phyloP scores from a whole-genome alignment of 805 yeast species.

The Candida insectalens region DNA sequence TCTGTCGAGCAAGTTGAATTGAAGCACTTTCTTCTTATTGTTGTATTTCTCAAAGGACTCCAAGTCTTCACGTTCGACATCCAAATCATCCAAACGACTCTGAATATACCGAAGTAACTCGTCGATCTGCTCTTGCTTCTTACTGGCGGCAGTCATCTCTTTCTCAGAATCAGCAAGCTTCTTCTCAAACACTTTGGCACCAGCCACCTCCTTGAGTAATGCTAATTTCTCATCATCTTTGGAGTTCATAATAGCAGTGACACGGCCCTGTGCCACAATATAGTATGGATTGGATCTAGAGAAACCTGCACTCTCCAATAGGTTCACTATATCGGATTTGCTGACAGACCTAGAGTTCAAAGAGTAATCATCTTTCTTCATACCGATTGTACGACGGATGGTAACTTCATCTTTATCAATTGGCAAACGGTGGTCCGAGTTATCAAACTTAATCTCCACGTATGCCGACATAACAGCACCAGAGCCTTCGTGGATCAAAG shows the following conservation, averaged over 20 bases:
- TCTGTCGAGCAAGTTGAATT: conserved; percentile 67
- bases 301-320: conserved; percentile 87
- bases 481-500: conserved; percentile 82
- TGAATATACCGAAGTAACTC: conserved; percentile 64
- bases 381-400: conserved; percentile 84
- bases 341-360: conserved; percentile 73
- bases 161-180: conserved; percentile 69
- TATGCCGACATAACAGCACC: conserved; percentile 87
- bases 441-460: conserved; percentile 85
- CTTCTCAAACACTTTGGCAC: conserved; percentile 83
- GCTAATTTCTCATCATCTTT: conserved; percentile 74
- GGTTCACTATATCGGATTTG: conserved; percentile 68
- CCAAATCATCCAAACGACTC: conserved; percentile 66
- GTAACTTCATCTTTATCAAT: conserved; percentile 58
- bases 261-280: conserved; percentile 94
- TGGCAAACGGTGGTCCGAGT: conserved; percentile 67
- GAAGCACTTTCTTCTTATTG: conserved; percentile 57
- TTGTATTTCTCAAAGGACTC: conserved; percentile 61
- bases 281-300: conserved; percentile 86
- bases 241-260: conserved; percentile 81
- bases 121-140: conserved; percentile 61
- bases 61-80: conserved; percentile 69
- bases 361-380: conserved; percentile 85
- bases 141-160: conserved; percentile 67
- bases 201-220: conserved; percentile 85